Conservation (phyloP, 352 stramenopile species). For the Phytophthora ramorum region DNA sequence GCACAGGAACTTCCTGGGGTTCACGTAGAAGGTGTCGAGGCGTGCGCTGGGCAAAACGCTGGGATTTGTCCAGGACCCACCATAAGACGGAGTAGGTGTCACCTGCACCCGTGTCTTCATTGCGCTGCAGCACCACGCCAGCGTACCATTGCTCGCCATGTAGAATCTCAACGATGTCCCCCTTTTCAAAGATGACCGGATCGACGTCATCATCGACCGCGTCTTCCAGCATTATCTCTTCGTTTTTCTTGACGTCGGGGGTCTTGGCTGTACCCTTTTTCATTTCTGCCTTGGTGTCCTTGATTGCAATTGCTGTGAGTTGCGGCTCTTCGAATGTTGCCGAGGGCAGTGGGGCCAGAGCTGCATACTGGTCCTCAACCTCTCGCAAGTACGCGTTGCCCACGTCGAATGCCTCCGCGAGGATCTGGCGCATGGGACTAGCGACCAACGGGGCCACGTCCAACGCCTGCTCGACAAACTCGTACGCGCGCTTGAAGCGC, state of each 20-base stretch:
- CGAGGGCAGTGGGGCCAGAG: conserved; percentile 40
- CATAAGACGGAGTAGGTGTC: conserved; percentile 81
- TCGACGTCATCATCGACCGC: background rate
- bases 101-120: conserved; percentile 43
- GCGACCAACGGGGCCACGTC: conserved; percentile 58
- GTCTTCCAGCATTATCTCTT: background rate
- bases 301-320: background rate
- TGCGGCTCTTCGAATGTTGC: conserved; percentile 20
- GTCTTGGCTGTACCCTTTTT: background rate
- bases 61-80: conserved; percentile 85
- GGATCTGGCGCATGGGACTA: conserved; percentile 73
- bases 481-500: conserved; percentile 76
- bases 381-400: conserved; percentile 56
- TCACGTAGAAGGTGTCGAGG: conserved; percentile 59
- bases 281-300: conserved; percentile 8
- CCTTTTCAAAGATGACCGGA: conserved; percentile 50
- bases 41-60: conserved; percentile 70
- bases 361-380: conserved; percentile 68
- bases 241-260: background rate
- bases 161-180: conserved; percentile 71
- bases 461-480: conserved; percentile 62
- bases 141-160: conserved; percentile 67
- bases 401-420: conserved; percentile 69
- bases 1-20: conserved; percentile 37
- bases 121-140: conserved; percentile 69